Conservation (phyloP, 768 basidiomycete species). For the Candolleomyces efflorescens region DNA sequence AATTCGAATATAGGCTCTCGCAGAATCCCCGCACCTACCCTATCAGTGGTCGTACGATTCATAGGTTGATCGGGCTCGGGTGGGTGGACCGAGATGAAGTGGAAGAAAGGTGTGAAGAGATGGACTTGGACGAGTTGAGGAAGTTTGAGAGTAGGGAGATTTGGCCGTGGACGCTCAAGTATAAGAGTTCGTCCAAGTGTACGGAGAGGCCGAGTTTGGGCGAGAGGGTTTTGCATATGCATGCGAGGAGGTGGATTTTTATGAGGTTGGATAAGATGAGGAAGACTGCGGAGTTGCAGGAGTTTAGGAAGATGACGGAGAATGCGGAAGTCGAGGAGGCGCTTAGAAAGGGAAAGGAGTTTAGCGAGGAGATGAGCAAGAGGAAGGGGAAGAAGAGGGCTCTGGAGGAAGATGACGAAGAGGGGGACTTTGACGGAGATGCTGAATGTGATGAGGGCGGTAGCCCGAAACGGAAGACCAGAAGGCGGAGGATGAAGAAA, state of each 20-base stretch:
- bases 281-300: constrained; percentile 9
- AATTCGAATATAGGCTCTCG: constrained; percentile 35
- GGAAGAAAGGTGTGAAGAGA: constrained; percentile 20
- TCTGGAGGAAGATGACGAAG: neutral
- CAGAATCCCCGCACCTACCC: constrained; percentile 25
- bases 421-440: neutral
- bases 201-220: constrained; percentile 7
- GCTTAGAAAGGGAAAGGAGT: constrained; percentile 1
- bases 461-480: constrained; percentile 14
- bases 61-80: constrained; percentile 32
- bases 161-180: constrained; percentile 3
- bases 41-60: constrained; percentile 32
- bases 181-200: neutral
- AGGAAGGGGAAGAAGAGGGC: neutral
- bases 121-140: constrained; percentile 32
- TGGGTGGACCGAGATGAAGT: constrained; percentile 36
- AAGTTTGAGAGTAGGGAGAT: constrained; percentile 19
- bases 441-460: neutral
- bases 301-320: constrained; percentile 8
- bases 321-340: neutral
- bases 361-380: constrained; percentile 7
- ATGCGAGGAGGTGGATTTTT: neutral
- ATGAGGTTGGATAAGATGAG: constrained; percentile 3
- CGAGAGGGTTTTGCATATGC: constrained; percentile 11
- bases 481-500: constrained; percentile 1